Conservation (phyloP, 257 asterid genomes). For the Nicotiana attenuata region DNA sequence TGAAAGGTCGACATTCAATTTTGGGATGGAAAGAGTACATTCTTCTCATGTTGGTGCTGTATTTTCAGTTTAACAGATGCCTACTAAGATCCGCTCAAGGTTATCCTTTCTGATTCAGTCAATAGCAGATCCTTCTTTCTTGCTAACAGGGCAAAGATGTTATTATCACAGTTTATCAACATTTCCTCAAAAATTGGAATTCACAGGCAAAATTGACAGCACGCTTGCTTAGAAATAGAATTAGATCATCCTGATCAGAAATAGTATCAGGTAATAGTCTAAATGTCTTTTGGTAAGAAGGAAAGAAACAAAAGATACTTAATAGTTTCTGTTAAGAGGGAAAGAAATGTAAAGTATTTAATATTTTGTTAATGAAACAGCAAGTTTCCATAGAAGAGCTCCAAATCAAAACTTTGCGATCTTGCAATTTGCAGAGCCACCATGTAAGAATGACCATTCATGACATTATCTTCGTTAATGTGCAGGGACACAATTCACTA, state of each 20-base stretch:
- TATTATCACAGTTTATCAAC: background rate
- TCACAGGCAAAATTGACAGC: background rate
- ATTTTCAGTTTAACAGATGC: background rate
- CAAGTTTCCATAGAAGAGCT: too few relatives aligned
- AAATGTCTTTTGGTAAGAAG: too few relatives aligned
- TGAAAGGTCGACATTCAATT: too few relatives aligned
- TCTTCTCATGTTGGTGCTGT: too few relatives aligned
- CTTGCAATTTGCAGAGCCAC: background rate
- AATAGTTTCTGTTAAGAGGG: too few relatives aligned
- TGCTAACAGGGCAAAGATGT: background rate
- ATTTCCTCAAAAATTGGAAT: background rate
- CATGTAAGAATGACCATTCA: background rate
- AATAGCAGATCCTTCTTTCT: background rate
- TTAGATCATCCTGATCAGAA: too few relatives aligned
- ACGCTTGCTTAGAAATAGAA: background rate
- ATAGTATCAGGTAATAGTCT: too few relatives aligned
- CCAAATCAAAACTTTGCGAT: too few relatives aligned
- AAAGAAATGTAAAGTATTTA: too few relatives aligned
- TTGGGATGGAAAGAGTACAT: too few relatives aligned
- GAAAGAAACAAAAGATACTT: too few relatives aligned
- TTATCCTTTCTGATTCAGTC: background rate
- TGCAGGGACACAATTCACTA: background rate
- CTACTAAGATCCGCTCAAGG: background rate
- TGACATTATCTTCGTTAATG: background rate
- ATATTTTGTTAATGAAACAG: too few relatives aligned